A percentile compares a stretch with the other conserved stretches of the same genome.
These are phyloP conservation scores for Besnoitia besnoiti DNA, from an alignment of 169 alveolate species.

Conservation along the genomic window DNA sequence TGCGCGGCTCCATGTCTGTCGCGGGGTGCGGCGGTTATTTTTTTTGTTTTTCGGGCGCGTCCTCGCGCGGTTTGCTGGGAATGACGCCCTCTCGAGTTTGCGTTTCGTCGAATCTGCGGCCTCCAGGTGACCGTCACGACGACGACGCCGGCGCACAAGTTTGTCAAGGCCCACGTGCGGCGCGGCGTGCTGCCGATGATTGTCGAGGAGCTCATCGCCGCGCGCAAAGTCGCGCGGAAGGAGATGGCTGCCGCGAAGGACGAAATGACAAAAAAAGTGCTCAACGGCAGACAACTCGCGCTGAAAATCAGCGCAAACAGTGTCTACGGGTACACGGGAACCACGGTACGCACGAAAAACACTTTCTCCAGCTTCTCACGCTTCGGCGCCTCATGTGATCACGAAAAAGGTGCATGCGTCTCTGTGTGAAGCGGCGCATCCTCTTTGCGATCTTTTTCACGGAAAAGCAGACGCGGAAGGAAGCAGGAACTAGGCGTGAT, in stretches of 20 bases:
- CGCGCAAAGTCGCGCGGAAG: conserved; percentile 77
- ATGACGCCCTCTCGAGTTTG: too few species aligned
- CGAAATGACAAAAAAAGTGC: conserved; percentile 93
- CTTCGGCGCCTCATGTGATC: too few species aligned
- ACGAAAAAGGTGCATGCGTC: too few species aligned
- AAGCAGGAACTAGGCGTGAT: too few species aligned
- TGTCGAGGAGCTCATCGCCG: conserved; percentile 94
- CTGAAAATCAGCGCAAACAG: conserved; percentile 98
- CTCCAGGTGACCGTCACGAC: conserved; percentile 57
- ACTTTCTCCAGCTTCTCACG: background rate
- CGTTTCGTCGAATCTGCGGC: too few species aligned
- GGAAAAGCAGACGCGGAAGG: too few species aligned
- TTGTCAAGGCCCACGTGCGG: conserved; percentile 53
- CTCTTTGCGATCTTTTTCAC: too few species aligned
- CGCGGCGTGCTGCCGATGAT: conserved; percentile 97
- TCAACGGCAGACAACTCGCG: conserved; percentile 98
- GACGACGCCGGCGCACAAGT: conserved; percentile 47
- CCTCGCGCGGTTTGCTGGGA: too few species aligned
- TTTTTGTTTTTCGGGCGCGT: too few species aligned
- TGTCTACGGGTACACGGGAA: conserved; percentile 99
- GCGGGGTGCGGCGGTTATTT: too few species aligned
- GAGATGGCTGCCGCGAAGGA: conserved; percentile 94
- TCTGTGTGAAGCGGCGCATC: too few species aligned
- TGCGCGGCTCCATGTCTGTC: too few species aligned
- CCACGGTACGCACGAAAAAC: conserved; percentile 76